phyloP scores from a whole-genome alignment of 352 stramenopile genomes.

The Globisporangium splendens region DNA sequence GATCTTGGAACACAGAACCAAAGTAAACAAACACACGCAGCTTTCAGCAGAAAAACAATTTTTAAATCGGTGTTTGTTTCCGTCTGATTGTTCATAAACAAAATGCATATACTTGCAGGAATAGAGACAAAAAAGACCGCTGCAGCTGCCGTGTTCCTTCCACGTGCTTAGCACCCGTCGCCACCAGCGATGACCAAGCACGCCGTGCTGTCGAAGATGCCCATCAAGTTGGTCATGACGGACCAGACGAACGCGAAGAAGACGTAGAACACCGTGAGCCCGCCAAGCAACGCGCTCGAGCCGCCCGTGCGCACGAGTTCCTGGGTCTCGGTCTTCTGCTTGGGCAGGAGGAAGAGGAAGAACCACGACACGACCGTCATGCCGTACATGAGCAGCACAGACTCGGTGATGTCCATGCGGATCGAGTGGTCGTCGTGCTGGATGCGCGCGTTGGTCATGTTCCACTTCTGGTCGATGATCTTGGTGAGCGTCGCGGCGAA shows the following conservation, averaged over 20 bases:
- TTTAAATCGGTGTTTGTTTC: too few species aligned
- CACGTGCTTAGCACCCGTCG: constrained; percentile 7
- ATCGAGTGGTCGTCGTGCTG: constrained; percentile 11
- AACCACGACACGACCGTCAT: constrained; percentile 15
- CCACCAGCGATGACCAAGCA: constrained; percentile 19
- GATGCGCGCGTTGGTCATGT: constrained; percentile 16
- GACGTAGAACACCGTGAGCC: constrained; percentile 12
- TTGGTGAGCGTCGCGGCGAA: constrained; percentile 20
- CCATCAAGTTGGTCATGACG: constrained; percentile 7
- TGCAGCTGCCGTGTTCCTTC: too few species aligned
- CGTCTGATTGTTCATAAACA: too few species aligned
- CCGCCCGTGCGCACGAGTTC: too few species aligned
- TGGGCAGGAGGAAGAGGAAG: constrained; percentile 15
- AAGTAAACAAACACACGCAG: too few species aligned
- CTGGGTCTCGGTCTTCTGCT: constrained; percentile 15
- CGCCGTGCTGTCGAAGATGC: constrained; percentile 13
- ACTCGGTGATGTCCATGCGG: background rate
- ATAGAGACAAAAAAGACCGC: too few species aligned
- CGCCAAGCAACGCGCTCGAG: background rate
- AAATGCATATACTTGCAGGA: too few species aligned
- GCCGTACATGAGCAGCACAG: constrained; percentile 15
- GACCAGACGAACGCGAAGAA: constrained; percentile 14
- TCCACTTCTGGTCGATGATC: constrained; percentile 17
- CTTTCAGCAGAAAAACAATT: too few species aligned
- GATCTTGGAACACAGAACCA: too few species aligned